Evolutionary conservation across 257 asterid species (phyloP).

Genomic region (Solanum pinnatisectum): DNA sequence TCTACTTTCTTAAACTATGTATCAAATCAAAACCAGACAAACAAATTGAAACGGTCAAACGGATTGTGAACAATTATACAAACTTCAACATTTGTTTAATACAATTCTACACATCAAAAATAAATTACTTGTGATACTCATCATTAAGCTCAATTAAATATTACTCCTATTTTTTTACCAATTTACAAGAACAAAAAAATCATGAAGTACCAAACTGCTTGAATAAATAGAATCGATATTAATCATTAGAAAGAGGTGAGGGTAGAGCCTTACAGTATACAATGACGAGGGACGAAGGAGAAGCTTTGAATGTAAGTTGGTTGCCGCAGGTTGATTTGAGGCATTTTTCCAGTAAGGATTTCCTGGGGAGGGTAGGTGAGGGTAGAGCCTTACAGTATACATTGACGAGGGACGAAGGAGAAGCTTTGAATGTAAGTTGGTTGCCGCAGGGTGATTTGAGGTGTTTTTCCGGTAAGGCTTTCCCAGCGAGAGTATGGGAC

Average conservation of each 20-base stretch:
- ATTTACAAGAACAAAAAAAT: not conserved
- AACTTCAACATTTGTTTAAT: no score
- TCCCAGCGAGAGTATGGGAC: not conserved
- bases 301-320: not conserved
- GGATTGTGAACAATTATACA: no score
- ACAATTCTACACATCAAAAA: no score
- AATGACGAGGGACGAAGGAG: not conserved
- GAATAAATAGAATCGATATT: not conserved
- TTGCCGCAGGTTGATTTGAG: not conserved
- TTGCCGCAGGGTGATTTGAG: not conserved
- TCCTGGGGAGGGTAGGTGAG: not conserved
- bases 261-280: not conserved
- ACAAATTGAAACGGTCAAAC: no score
- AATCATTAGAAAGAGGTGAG: not conserved
- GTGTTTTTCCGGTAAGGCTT: not conserved
- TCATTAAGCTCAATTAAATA: no score
- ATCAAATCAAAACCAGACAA: no score
- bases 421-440: not conserved
- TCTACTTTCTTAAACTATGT: no score
- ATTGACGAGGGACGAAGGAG: not conserved
- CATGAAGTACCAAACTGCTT: not conserved
- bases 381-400: not conserved
- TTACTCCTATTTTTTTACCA: not conserved
- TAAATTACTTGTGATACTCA: no score
- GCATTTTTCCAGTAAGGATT: not conserved